These are phyloP conservation scores for Rhizopogon hawkerae DNA, from an alignment of 1,284 basidiomycete species.

Conservation along the genomic window DNA sequence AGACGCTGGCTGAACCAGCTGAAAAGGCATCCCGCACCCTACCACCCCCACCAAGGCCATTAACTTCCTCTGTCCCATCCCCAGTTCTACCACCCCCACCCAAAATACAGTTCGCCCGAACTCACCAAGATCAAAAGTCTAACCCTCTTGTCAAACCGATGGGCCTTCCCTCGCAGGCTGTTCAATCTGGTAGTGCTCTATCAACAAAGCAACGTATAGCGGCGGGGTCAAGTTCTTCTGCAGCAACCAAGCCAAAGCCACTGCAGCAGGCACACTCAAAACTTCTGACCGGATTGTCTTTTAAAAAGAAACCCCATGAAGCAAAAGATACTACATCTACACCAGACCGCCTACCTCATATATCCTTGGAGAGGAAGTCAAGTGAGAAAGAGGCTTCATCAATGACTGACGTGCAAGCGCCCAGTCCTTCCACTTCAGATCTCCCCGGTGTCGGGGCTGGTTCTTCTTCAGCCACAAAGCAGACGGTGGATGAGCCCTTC, in stretches of 20 bases:
- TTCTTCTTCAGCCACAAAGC: neutral
- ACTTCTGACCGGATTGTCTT: conserved; percentile 27
- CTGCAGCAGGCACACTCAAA: conserved; percentile 19
- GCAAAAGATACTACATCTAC: neutral
- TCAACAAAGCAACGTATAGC: conserved; percentile 43
- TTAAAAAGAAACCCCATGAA: conserved; percentile 32
- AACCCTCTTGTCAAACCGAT: conserved; percentile 25
- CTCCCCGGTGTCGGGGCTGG: neutral
- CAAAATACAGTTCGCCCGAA: conserved; percentile 17
- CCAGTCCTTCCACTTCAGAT: neutral
- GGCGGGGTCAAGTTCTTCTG: conserved; percentile 30
- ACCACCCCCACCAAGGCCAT: conserved; percentile 3
- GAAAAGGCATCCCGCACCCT: neutral
- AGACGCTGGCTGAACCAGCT: neutral
- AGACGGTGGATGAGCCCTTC: neutral
- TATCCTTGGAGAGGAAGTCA: neutral
- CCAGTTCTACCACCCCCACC: conserved; percentile 12
- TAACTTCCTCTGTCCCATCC: neutral
- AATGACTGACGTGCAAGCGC: too few species aligned
- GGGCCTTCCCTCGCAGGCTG: conserved; percentile 15
- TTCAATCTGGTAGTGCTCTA: conserved; percentile 29
- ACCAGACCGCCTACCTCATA: too few species aligned
- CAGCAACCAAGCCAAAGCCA: conserved; percentile 22
- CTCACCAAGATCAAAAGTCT: conserved; percentile 25
- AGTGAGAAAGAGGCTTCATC: neutral